Evolutionary conservation across 495 filamentous ascomycete genomes (phyloP), one percentile per base, ranked within the genome.

Genomic region (Penicillium psychrofluorescens): DNA sequence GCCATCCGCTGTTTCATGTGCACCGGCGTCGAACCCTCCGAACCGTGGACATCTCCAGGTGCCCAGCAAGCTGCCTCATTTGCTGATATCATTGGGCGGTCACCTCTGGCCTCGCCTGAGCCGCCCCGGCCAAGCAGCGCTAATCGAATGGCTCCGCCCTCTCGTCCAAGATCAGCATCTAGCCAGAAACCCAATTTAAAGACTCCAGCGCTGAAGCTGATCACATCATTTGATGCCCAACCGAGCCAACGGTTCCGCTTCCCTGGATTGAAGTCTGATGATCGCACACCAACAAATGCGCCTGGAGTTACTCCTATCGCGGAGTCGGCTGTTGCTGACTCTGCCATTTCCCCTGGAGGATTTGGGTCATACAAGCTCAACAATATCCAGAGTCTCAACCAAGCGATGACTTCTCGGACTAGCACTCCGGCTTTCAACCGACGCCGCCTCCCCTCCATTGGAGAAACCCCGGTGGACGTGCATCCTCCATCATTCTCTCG

Each of bases 1-100:
- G 92, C 92, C 28, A 92, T 95, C 36, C 79, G 90, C 58, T 97
- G 94, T 58, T 91, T 92, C 55, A 83, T 86, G 46, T 92, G 88
- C 53, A 86, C 85, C 11, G 85, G 83, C 8, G 71, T 75, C 1
- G 86, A 90, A 54, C 80, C 86, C 15, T 74, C 80, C 10, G 86
- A 89, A 58, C 84, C 85, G 9, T 95, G 88, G 88, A 76, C 83
- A 12, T 94, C 89, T 11, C 89, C 89, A 15, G 78, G 81, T 4
- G 85, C 86, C 2, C 77, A 83, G 39, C 83, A 88, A 50, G 71
- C 82, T 16, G 78, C 76, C 12, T 56, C 63, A 2, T 65, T 67
- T 42, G 50, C 56, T 8, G 64, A 66, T 11, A 50, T 63, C 2
- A 56, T 65, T 9, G 46, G 49, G 28, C 55, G 57, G 13, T 70